Base-by-base conservation (phyloP, 345 rosid species). In the Salix brachista region DNA sequence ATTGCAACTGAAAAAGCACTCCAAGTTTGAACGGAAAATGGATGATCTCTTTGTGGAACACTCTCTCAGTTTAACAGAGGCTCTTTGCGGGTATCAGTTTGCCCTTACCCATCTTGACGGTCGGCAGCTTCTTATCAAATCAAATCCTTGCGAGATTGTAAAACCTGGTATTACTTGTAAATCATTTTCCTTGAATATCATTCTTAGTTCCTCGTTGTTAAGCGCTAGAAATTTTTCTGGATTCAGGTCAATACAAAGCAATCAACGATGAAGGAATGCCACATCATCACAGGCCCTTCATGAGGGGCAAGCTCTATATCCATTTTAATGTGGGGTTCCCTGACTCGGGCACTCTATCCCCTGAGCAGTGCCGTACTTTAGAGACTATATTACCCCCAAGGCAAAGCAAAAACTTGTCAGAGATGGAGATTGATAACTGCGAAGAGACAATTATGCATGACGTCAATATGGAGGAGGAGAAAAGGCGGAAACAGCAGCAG, bases 241-340 rank as follows among this genome's bases (percentile, higher is more conserved):
- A 58, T 70, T 28, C 79, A 91, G 95, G 84, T 66, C 92, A 89
- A 70, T 83, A 65, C 84, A 92, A 91, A 85, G 94, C 90, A 2
- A 85, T 90, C 68, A 88, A 85, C 19, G 96, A 90, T 8, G 96
- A 92, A 71, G 97, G 96, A 32, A 92, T 92, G 97, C 96, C 96
- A 0, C 81, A 82, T 50, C 83, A 91, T 77, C 85, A 82, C 67
- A 82, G 92, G 83, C 91, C 96, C 3, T 91, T 91, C 86, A 90
- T 91, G 94, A 92, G 48, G 79, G 96, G 97, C 65, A 91, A 91
- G 82, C 78, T 88, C 19, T 91, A 88, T 82, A 86, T 92, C 75
- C 89, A 88, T 71, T 91, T 90, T 76, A 87, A 81, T 2, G 92
- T 92, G 62, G 92, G 80, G 4, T 91, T 92, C 83, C 91, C 92